Base-by-base conservation (phyloP, 345 rosid genomes). In the Reutealis trisperma region DNA sequence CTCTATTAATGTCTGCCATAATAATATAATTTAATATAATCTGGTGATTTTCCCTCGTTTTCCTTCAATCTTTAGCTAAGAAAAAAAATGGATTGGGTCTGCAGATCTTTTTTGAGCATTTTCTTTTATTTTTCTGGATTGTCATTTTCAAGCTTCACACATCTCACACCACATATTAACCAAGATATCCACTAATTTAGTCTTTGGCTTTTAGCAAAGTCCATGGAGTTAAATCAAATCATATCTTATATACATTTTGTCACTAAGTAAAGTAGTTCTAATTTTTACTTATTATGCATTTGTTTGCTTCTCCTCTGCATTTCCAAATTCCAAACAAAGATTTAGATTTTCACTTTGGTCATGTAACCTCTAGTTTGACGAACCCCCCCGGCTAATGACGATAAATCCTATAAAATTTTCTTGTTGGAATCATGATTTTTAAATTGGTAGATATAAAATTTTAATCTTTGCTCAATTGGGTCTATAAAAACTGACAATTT, bases 371-470 rank as follows among this genome's bases (percentile, higher is more conserved):
- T 42, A 55, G 81, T 65, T 61, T 13, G 60, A 41, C 34, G 6
- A 6, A 4, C 41, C 5, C 6, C 6, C 41, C 41, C 3, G 55
- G 62, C 69, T 62, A 51, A 45, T 18, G 63, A 16, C 85, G 79
- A 62, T 76, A 42, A 69, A n/a, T 75, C 60, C 82, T 51, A 83
- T 3, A 57, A 27, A 13, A 6, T 73, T 76, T 84, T 71, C 86
- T 87, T 83, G 87, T 83, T 73, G 4, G 49, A 42, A 78, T 63
- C 71, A 52, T 25, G 49, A 41, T 71, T 77, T 37, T 77, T 62
- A 11, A 11, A 37, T 25, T 75, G 8, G 65, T 30, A 65, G 70
- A 73, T 47, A 21, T 77, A 61, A 13, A 8, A 42, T 2, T 60
- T 49, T 61, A 10, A 6, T 47, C 13, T 44, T 44, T 9, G 37